Evolutionary conservation across 23 red algal genomes (phyloP), one percentile per base, ranked within the genome.

Genomic region (Gracilaria domingensis): DNA sequence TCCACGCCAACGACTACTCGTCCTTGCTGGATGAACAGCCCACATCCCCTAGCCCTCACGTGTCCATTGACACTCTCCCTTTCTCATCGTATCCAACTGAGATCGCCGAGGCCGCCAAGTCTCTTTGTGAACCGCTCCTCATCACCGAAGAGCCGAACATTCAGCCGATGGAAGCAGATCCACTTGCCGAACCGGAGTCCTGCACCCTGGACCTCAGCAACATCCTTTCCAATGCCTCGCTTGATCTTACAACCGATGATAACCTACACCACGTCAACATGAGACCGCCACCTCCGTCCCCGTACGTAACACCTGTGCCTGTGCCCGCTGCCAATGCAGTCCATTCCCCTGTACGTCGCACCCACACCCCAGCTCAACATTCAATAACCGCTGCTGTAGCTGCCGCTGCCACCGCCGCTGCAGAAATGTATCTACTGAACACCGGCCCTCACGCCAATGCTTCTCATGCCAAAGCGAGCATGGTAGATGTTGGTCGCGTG

Each of bases 361-460:
- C 11, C 20, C 0, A 50, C 45, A 51, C 6, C 39, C 21, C 12
- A 25, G 26, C 20, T 34, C 72, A 77, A 50, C 32, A 40, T 1
- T 77, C 39, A 4, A 77, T 39, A 77, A 77, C 72, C 45, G 78
- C 59, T 40, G 36, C 60, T 36, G 60, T 69, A 2, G 81, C 81
- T 4, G 81, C 81, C 8, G 81, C 81, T 21, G 81, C 60, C 24
- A 69, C 81, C 13, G 81, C 81, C 64, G 81, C 81, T 30, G 81
- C 81, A 42, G 81, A 85, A 25, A 65, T 34, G 40, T 85, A 45
- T 40, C 35, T 85, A 30, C 30, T 85, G 60, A 67, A 85, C 20
- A 69, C 34, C 3, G 60, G 28, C 4, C 59, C 81, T 38, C 34
- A 34, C 42, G 81, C 18, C 49, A 39, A 60, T 50, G 25, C 59